Base-by-base conservation (phyloP, 495 filamentous ascomycete species). In the Penicillium argentinense region DNA sequence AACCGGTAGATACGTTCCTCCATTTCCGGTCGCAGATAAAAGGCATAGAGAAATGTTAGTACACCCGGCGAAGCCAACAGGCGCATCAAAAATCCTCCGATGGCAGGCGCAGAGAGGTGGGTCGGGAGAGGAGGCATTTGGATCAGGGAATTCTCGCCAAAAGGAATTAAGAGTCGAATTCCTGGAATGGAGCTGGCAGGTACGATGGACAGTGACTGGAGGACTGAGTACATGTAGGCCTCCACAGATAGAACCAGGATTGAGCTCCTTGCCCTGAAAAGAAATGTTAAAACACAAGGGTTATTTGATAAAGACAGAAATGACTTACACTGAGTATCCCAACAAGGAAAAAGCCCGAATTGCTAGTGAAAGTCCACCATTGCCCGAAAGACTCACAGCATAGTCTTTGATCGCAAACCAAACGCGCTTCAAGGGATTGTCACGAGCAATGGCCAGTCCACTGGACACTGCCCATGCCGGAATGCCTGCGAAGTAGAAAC, bases 131-230 rank as follows among this genome's bases (percentile, higher is more conserved):
- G 11, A 2, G 68, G 66, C 3, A 68, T 40, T 40, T 59, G 65
- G 22, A 75, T 51, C 3, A 68, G 49, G 30, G 67, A 71, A 21
- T 55, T 49, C 18, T 52, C 45, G 17, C 71, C 58, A 29, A 74
- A 71, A 2, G 71, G 69, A 8, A 74, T 40, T n/a, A 77, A 44
- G 28, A 66, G 47, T 9, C 33, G 49, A 26, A 54, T 9, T 7
- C 56, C 48, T 9, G 66, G 69, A 9, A 66, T 56, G 3, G 60
- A 42, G 25, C 57, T 57, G n/a, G 73, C 56, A 37, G 63, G 63
- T 9, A 75, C 42, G 9, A 76, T 61, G 18, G 67, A 66, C 9
- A 77, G 67, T 13, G 71, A 63, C 49, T 79, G 76, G n/a, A 79
- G 60, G 19, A 73, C 53, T 33, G 72, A 72, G 46, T 67, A 76